These are phyloP conservation scores for Hamamelis virginiana DNA, from an alignment of 164 flowering plant genomes.

Conservation along the genomic window DNA sequence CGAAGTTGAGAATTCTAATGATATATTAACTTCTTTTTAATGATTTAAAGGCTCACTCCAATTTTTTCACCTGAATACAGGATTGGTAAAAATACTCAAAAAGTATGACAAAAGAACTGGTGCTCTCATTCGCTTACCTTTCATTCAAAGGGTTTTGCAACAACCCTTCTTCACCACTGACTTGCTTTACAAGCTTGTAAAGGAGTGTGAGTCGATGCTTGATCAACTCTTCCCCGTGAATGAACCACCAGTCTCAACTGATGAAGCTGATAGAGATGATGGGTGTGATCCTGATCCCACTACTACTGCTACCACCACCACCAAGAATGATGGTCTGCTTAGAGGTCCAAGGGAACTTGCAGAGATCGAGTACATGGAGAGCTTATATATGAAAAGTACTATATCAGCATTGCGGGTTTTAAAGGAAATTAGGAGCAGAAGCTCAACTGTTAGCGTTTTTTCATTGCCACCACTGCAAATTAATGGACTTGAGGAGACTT, in stretches of 20 bases:
- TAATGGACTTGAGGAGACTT: slow-evolving; percentile 49
- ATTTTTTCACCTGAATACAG: slow-evolving; percentile 11
- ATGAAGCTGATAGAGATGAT: slow-evolving; percentile 10
- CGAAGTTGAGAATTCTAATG: too few relatives aligned
- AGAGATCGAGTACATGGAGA: slow-evolving; percentile 63
- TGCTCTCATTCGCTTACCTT: slow-evolving; percentile 60
- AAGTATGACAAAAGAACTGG: slow-evolving; percentile 76
- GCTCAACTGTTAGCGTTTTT: slow-evolving; percentile 73
- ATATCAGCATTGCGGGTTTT: slow-evolving; percentile 58
- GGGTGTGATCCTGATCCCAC: slow-evolving; percentile 14
- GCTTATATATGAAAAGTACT: slow-evolving; percentile 59
- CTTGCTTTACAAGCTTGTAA: slow-evolving; percentile 55
- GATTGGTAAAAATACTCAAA: slow-evolving; percentile 63
- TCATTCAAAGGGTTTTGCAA: slow-evolving; percentile 62
- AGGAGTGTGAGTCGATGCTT: slow-evolving; percentile 62
- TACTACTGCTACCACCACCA: slow-evolving; percentile 12
- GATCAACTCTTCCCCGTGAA: slow-evolving; percentile 42
- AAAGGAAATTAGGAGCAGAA: slow-evolving; percentile 63
- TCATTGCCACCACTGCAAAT: slow-evolving; percentile 74
- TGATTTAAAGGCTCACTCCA: too few relatives aligned
- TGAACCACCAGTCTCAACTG: slow-evolving; percentile 17
- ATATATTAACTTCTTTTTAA: too few relatives aligned
- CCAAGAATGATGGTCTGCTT: slow-evolving; percentile 21
- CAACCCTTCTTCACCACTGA: slow-evolving; percentile 73
- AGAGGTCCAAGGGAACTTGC: slow-evolving; percentile 46